Evolutionary conservation across 768 basidiomycete genomes (phyloP).

Genomic region (Gymnopilus dilepis): DNA sequence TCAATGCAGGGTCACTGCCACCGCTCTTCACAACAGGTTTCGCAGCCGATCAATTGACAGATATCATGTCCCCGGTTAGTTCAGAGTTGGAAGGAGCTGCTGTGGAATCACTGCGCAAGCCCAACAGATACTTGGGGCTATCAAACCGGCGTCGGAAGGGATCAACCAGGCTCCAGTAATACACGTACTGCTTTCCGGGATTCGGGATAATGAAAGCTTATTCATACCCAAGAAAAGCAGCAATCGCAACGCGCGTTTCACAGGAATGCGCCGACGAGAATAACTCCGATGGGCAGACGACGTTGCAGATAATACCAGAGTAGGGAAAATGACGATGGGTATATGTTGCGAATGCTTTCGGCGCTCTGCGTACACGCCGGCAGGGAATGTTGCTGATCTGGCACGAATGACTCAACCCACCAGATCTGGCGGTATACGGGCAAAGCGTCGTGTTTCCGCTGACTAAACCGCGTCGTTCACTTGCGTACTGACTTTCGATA

Average conservation of each 20-base stretch:
- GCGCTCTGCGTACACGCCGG: slow-evolving; percentile 1
- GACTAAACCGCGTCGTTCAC: neutral
- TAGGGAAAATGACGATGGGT: neutral
- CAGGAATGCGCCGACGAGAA: neutral
- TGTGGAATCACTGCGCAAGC: slow-evolving; percentile 7
- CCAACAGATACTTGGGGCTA: neutral
- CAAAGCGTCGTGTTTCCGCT: neutral
- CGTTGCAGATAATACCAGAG: neutral
- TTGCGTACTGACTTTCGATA: neutral
- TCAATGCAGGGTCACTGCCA: slow-evolving; percentile 23
- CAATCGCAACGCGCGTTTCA: neutral
- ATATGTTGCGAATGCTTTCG: slow-evolving; percentile 17
- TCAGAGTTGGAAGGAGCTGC: slow-evolving; percentile 11
- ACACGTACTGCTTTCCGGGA: neutral
- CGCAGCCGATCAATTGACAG: slow-evolving; percentile 8
- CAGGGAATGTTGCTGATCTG: slow-evolving; percentile 8
- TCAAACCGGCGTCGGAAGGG: neutral
- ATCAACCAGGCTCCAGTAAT: neutral
- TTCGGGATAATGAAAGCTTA: neutral
- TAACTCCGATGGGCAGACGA: neutral
- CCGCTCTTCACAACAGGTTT: slow-evolving; percentile 2
- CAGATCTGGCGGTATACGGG: neutral
- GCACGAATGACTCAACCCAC: slow-evolving; percentile 8
- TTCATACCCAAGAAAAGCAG: neutral
- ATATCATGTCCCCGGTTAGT: slow-evolving; percentile 7